These are phyloP conservation scores for Corchorus olitorius DNA, from an alignment of 345 rosid genomes.

Conservation along the genomic window DNA sequence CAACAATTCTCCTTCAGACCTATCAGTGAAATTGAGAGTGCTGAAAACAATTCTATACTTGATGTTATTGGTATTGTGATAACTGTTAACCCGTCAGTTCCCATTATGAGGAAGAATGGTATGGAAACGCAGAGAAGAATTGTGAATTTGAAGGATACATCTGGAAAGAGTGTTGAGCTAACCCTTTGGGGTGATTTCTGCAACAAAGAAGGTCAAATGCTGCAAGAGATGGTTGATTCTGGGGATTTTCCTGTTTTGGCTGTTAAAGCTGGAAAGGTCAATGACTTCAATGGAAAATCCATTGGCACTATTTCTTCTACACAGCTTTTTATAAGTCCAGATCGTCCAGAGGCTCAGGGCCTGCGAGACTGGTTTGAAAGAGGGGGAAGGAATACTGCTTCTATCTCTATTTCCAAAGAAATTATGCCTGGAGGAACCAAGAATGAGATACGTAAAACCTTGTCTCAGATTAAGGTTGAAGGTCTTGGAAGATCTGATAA, in stretches of 20 bases:
- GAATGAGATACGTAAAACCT: constrained; percentile 67
- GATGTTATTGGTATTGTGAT: constrained; percentile 78
- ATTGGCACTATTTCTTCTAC: constrained; percentile 77
- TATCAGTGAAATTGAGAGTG: constrained; percentile 77
- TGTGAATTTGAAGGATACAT: constrained; percentile 77
- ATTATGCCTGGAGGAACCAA: constrained; percentile 50
- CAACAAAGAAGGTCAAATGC: constrained; percentile 77
- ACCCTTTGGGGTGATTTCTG: constrained; percentile 94
- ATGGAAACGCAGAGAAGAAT: constrained; percentile 92
- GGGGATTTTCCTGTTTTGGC: constrained; percentile 74
- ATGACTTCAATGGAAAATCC: constrained; percentile 86
- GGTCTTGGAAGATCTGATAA: constrained; percentile 89
- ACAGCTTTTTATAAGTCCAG: constrained; percentile 84
- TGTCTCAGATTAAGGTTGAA: constrained; percentile 82
- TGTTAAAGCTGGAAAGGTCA: constrained; percentile 84
- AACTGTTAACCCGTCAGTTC: constrained; percentile 76
- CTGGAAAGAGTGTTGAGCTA: constrained; percentile 75
- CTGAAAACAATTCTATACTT: constrained; percentile 71
- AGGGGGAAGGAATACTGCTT: constrained; percentile 61
- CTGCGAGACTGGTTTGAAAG: constrained; percentile 73
- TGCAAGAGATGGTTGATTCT: constrained; percentile 76
- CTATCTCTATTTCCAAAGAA: constrained; percentile 78
- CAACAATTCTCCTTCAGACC: constrained; percentile 85
- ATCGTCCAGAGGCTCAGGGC: constrained; percentile 67
- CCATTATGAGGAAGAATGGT: constrained; percentile 88